A percentile compares a stretch with the other conserved stretches of the same genome.
These are phyloP conservation scores for Thelonectria discophora DNA, from an alignment of 2,329 filamentous ascomycete genomes.

Conservation along the genomic window DNA sequence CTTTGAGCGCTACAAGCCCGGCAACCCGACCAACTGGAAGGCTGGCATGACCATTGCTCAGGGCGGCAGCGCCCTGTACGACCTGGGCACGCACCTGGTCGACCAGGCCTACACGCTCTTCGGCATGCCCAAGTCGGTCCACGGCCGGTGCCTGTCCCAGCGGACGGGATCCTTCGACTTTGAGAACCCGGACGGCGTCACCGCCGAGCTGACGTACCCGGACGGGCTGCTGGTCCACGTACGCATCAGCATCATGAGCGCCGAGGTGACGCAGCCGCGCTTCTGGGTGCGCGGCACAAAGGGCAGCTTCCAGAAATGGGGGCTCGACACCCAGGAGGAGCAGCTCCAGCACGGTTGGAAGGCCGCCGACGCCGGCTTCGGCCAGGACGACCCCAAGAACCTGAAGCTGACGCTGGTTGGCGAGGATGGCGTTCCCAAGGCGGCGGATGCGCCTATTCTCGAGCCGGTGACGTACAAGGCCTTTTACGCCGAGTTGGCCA, in stretches of 20 bases:
- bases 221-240: constrained; percentile 72
- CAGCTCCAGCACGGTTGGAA: constrained; percentile 72
- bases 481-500: constrained; percentile 68
- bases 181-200: constrained; percentile 66
- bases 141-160: constrained; percentile 73
- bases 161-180: constrained; percentile 58
- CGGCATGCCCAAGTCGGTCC: constrained; percentile 72
- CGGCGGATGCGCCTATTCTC: constrained; percentile 64
- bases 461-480: constrained; percentile 73
- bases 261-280: constrained; percentile 73
- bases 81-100: constrained; percentile 78
- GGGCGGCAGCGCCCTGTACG: constrained; percentile 75
- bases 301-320: constrained; percentile 77
- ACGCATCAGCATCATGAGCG: constrained; percentile 74
- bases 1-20: constrained; percentile 77
- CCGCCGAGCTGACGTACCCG: constrained; percentile 72
- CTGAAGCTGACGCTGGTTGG: constrained; percentile 67
- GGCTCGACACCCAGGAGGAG: constrained; percentile 78
- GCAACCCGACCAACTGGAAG: constrained; percentile 73
- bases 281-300: constrained; percentile 81
- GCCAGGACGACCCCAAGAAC: constrained; percentile 67
- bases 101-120: constrained; percentile 79
- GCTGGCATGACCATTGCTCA: constrained; percentile 63
- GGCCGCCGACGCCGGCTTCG: constrained; percentile 71
- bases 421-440: constrained; percentile 59